Evolutionary conservation across 495 filamentous ascomycete genomes (phyloP).

Genomic region (Elasticomyces elasticus): DNA sequence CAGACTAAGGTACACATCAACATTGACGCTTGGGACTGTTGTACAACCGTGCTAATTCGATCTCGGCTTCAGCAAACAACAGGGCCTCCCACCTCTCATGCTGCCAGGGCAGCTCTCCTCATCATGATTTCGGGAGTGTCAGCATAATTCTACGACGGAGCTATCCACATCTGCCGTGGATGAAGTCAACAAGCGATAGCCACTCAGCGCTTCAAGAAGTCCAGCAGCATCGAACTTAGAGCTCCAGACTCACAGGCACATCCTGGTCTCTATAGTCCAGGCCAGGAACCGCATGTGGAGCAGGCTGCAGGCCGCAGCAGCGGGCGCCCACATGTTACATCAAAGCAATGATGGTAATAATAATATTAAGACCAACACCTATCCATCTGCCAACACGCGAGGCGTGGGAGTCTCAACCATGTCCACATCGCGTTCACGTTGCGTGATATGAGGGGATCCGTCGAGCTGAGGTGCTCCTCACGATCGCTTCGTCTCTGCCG

Average conservation of each 20-base stretch:
- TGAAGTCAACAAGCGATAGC: background rate
- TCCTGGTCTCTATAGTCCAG: background rate
- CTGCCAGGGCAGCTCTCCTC: background rate
- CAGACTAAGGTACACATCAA: too few species aligned
- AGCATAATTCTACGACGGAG: background rate
- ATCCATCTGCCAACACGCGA: background rate
- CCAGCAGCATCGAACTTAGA: background rate
- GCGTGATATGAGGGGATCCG: too few species aligned
- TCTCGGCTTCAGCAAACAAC: too few species aligned
- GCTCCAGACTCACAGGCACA: background rate
- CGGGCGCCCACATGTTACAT: background rate
- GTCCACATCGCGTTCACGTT: too few species aligned
- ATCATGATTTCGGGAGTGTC: background rate
- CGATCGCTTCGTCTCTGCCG: too few species aligned
- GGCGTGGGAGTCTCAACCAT: background rate
- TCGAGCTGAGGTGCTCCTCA: too few species aligned
- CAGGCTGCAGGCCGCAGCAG: background rate
- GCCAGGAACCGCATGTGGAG: background rate
- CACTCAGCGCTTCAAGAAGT: background rate
- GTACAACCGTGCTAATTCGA: too few species aligned
- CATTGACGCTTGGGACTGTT: too few species aligned
- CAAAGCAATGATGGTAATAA: background rate
- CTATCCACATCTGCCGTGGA: background rate
- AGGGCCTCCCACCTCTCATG: background rate
- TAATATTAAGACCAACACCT: background rate